phyloP scores from a whole-genome alignment of 371 early-diverging fungal species.

The Synchytrium microbalum region DNA sequence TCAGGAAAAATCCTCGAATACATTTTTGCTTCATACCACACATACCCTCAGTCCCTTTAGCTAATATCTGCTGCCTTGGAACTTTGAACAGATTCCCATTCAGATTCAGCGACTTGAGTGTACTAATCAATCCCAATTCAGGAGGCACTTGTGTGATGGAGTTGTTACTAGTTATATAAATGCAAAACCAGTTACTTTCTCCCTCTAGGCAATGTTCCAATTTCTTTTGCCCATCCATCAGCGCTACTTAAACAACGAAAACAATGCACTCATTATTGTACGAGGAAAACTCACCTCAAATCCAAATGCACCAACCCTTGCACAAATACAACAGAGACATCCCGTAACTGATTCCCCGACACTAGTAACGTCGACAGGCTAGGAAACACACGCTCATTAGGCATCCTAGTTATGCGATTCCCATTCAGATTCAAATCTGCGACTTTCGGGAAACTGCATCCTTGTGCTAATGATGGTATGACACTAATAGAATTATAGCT shows the following conservation, averaged over 20 bases:
- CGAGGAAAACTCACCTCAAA: background rate
- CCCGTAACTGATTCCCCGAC: background rate
- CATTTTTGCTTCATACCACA: background rate
- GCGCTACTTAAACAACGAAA: too few species aligned
- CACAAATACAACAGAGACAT: background rate
- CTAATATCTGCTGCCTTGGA: constrained; percentile 52
- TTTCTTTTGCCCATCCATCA: too few species aligned
- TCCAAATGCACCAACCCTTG: background rate
- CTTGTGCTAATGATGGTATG: background rate
- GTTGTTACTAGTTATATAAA: constrained; percentile 53
- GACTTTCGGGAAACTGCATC: background rate
- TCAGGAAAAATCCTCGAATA: too few species aligned
- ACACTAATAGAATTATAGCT: background rate
- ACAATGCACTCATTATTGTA: too few species aligned
- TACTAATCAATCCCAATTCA: constrained; percentile 40
- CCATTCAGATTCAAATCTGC: background rate
- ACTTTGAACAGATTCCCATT: constrained; percentile 62
- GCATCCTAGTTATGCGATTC: background rate
- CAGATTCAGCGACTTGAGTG: constrained; percentile 42
- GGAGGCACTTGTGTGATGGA: constrained; percentile 54
- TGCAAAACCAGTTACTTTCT: constrained; percentile 30
- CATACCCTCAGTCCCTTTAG: constrained; percentile 16
- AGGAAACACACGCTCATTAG: background rate
- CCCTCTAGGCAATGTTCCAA: too few species aligned
- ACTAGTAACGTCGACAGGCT: background rate